Evolutionary conservation across 2,329 filamentous ascomycete species (phyloP).

Genomic region (Apiospora malaysiana): DNA sequence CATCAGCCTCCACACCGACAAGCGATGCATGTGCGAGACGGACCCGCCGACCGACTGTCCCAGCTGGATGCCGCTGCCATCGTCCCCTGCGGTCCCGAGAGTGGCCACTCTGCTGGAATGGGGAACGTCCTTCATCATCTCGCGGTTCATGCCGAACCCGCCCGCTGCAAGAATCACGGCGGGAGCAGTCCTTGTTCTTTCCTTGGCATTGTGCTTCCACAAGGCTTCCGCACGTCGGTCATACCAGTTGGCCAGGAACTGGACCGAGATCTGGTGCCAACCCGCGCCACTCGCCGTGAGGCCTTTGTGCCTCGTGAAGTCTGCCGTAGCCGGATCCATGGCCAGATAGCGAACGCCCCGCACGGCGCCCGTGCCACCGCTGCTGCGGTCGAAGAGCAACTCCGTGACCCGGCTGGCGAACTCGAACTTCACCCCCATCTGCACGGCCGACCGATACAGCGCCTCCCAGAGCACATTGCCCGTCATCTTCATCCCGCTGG

Average conservation of each 20-base stretch:
- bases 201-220: background rate
- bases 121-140: constrained; percentile 21
- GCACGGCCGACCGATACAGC: constrained; percentile 19
- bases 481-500: constrained; percentile 13
- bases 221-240: background rate
- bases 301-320: background rate
- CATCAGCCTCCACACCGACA: constrained; percentile 25
- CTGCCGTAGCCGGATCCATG: background rate
- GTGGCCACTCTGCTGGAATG: constrained; percentile 8
- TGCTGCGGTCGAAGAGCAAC: constrained; percentile 17
- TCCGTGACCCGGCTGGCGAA: constrained; percentile 19
- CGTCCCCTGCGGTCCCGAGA: constrained; percentile 25
- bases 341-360: constrained; percentile 14
- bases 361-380: background rate
- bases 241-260: background rate
- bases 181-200: background rate
- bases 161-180: constrained; percentile 26
- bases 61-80: constrained; percentile 26
- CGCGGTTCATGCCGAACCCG: constrained; percentile 25
- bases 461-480: constrained; percentile 22
- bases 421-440: constrained; percentile 22
- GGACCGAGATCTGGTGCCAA: background rate
- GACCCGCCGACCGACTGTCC: constrained; percentile 21
- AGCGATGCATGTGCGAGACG: constrained; percentile 24
- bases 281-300: background rate